phyloP scores from a whole-genome alignment of 495 filamentous ascomycete genomes.

The Lophium mytilinum region DNA sequence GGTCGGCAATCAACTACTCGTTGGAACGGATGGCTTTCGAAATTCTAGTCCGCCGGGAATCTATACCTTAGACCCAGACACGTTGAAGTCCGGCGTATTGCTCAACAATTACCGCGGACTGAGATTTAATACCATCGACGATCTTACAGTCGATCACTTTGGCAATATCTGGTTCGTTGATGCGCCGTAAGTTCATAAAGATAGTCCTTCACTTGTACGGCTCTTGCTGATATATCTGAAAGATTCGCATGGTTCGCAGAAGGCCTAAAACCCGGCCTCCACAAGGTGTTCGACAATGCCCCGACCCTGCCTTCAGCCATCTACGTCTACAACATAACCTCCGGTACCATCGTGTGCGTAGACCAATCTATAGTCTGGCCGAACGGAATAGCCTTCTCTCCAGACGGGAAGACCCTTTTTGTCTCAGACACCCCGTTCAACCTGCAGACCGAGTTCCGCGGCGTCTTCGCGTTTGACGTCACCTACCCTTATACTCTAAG shows the following conservation, averaged over 20 bases:
- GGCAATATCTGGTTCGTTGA: conserved; percentile 52
- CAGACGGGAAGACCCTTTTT: conserved; percentile 35
- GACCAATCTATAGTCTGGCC: conserved; percentile 27
- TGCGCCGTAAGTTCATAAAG: conserved; percentile 37
- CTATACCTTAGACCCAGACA: conserved; percentile 18
- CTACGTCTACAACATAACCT: conserved; percentile 38
- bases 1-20: background rate
- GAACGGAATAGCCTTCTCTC: conserved; percentile 39
- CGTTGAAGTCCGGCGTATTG: conserved; percentile 12
- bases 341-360: conserved; percentile 26
- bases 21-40: background rate
- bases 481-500: too few relatives aligned
- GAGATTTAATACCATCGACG: conserved; percentile 25
- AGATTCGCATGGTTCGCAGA: too few relatives aligned
- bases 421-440: conserved; percentile 35
- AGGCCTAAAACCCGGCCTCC: background rate
- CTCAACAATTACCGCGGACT: conserved; percentile 25
- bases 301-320: conserved; percentile 40
- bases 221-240: too few relatives aligned
- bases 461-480: too few relatives aligned
- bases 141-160: conserved; percentile 23
- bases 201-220: too few relatives aligned
- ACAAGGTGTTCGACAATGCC: conserved; percentile 37
- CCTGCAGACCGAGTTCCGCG: background rate
- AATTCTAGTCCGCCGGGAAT: conserved; percentile 9